These are phyloP conservation scores for Erodium trifolium DNA, from an alignment of 441 rosid genomes.

Conservation along the genomic window DNA sequence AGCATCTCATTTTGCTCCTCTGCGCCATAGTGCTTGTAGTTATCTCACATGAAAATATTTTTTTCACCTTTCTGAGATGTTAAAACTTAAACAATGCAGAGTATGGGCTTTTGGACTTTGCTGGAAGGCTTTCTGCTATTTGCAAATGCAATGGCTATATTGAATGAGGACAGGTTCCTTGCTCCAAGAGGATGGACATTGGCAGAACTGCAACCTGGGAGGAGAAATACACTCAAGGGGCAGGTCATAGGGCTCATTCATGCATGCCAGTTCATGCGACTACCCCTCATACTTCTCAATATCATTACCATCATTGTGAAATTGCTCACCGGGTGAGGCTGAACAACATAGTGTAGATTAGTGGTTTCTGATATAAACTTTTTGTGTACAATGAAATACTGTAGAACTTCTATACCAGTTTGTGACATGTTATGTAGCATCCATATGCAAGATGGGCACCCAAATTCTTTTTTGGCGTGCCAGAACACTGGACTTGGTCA, in stretches of 20 bases:
- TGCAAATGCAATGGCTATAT: constrained; percentile 77
- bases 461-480: too few relatives aligned
- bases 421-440: too few relatives aligned
- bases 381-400: neutral
- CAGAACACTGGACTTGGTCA: too few relatives aligned
- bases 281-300: constrained; percentile 67
- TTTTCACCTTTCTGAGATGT: constrained; percentile 8
- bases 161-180: constrained; percentile 74
- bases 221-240: constrained; percentile 57
- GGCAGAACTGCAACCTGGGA: constrained; percentile 47
- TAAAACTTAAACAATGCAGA: constrained; percentile 20
- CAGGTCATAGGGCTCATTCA: constrained; percentile 68
- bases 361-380: neutral
- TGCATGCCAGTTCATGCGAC: constrained; percentile 73
- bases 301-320: constrained; percentile 43
- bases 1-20: neutral
- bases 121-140: constrained; percentile 63
- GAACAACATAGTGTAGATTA: neutral
- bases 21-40: neutral
- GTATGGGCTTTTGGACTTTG: constrained; percentile 70
- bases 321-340: constrained; percentile 46
- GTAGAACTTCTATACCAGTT: neutral
- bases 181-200: constrained; percentile 73
- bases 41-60: neutral
- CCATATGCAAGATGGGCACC: too few relatives aligned